Evolutionary conservation across 441 rosid genomes (phyloP).

Genomic region (Bocquillonia castaneifolia): DNA sequence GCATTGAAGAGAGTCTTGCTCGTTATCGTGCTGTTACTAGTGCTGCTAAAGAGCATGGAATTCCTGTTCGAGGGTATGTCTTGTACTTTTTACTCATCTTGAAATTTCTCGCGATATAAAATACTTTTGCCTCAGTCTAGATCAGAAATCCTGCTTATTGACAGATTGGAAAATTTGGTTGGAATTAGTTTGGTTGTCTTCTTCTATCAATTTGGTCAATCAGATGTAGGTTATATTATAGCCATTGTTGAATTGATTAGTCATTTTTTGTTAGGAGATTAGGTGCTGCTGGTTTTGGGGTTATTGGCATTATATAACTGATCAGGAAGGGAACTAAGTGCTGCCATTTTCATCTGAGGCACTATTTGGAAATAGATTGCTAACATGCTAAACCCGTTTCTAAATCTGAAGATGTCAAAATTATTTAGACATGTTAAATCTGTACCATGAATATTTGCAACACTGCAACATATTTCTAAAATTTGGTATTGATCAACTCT

Average conservation of each 20-base stretch:
- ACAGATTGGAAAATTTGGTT: background rate
- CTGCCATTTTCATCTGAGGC: background rate
- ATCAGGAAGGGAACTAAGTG: too few relatives aligned
- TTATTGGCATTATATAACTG: too few relatives aligned
- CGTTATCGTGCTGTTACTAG: constrained; percentile 68
- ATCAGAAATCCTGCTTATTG: background rate
- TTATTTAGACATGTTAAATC: background rate
- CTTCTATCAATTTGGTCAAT: background rate
- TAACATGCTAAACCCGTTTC: background rate
- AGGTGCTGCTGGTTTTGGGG: too few relatives aligned
- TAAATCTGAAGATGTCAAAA: background rate
- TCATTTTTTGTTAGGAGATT: background rate
- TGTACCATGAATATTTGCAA: background rate
- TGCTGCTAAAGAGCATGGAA: constrained; percentile 68
- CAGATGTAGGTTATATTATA: background rate
- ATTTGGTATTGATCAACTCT: background rate
- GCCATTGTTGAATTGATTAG: background rate
- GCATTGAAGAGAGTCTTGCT: constrained; percentile 84
- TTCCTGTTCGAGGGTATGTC: constrained; percentile 89
- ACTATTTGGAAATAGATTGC: background rate
- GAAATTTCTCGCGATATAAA: background rate
- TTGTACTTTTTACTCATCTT: constrained; percentile 17
- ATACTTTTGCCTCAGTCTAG: background rate
- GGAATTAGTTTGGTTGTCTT: background rate
- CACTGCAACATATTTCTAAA: background rate